Conservation (phyloP, 495 filamentous ascomycete genomes). For the Lepidopterella palustris region DNA sequence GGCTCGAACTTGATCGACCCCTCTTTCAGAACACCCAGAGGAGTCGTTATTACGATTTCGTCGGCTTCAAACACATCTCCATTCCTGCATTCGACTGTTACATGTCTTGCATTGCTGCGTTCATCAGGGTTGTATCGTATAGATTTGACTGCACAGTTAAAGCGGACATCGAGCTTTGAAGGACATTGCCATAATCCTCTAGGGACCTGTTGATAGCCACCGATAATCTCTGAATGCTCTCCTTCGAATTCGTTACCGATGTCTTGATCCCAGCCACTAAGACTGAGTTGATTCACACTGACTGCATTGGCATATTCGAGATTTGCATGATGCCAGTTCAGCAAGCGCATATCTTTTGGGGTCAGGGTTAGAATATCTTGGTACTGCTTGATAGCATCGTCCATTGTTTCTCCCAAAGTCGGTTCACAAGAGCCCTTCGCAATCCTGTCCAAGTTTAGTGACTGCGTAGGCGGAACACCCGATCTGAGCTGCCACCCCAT, state of each 20-base stretch:
- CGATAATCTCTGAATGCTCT: slow-evolving; percentile 82
- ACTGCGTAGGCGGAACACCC: slow-evolving; percentile 54
- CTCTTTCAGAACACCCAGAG: slow-evolving; percentile 83
- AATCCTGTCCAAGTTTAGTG: slow-evolving; percentile 66
- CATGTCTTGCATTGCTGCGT: slow-evolving; percentile 31
- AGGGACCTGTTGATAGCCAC: slow-evolving; percentile 87
- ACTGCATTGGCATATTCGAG: slow-evolving; percentile 94
- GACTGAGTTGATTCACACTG: slow-evolving; percentile 77
- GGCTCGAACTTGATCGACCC: slow-evolving; percentile 70
- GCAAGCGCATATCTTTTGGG: slow-evolving; percentile 75
- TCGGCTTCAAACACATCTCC: slow-evolving; percentile 75
- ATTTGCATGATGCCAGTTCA: slow-evolving; percentile 99
- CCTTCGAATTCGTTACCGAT: slow-evolving; percentile 97
- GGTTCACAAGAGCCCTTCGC: slow-evolving; percentile 55
- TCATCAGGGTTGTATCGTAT: slow-evolving; percentile 54
- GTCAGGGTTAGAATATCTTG: slow-evolving; percentile 73
- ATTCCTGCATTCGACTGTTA: slow-evolving; percentile 69
- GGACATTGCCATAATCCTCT: slow-evolving; percentile 72
- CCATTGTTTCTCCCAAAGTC: slow-evolving; percentile 81
- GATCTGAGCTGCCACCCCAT: slow-evolving; percentile 78
- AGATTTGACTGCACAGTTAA: slow-evolving; percentile 58
- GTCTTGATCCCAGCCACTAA: slow-evolving; percentile 93
- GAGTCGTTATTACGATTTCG: slow-evolving; percentile 78
- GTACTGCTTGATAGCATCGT: slow-evolving; percentile 83
- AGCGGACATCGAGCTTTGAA: slow-evolving; percentile 69